Base-by-base conservation (phyloP, 108 stramenopile species). In the Pseudonitzschia delicatissima region DNA sequence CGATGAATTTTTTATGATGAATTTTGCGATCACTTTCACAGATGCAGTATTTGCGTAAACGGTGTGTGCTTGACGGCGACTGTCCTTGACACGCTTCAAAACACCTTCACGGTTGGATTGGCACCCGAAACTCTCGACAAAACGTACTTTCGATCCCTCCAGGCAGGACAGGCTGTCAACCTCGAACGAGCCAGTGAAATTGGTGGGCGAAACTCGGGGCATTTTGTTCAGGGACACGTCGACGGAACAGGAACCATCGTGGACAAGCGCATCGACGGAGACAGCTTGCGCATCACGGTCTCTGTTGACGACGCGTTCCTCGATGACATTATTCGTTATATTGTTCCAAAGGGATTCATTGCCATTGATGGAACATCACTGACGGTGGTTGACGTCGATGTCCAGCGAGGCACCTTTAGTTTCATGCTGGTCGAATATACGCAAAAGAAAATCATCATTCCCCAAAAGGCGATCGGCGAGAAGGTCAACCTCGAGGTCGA, bases 341-440 rank as follows among this genome's bases (percentile, higher is more conserved):
- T 99, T 65, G 99, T 98, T 5, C 95, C 95, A 18, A 99, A 99
- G 63, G 99, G 98, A 33, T 99, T 97, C 71, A 88, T 99, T 67
- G 97, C 98, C 6, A 84, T 98, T 51, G 99, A 99, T 75, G 99
- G 99, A 13, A 96, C 97, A 0, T 87, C 84, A 20, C 76, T 99
- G 64, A 99, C 99, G 9, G 96, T 99, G 5, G 94, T 95, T 12
- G 82, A 96, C 36, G 84, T 75, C 20, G 67, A 78, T 32, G 67
- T 28, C 6, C 71, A 66, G 20, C 85, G 82, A 26, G 66, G 82
- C 32, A 94, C 91, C 83, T 99, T 99, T 68, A 93, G 93, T 6
- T 94, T 99, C 81, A 99, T 99, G 99, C 80, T 99, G 65, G 87
- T 99, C n/a, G 93, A 95, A 53, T 96, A 98, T 73, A 99, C 99